phyloP scores from a whole-genome alignment of 768 basidiomycete species.

The Clavulina sp. region DNA sequence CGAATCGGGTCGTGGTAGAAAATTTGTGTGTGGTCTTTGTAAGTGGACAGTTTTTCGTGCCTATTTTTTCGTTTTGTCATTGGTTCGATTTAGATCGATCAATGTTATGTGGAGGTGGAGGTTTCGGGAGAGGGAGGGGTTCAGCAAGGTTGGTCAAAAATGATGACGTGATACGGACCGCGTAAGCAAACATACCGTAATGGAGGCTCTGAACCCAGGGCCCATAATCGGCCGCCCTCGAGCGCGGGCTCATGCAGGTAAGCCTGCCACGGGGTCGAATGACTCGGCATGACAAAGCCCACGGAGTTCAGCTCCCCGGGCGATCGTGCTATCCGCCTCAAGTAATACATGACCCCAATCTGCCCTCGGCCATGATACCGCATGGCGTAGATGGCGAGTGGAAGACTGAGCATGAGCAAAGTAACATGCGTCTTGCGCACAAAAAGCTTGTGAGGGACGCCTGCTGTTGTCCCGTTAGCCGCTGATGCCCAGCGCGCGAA shows the following conservation, averaged over 20 bases:
- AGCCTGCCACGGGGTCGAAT: conserved; percentile 86
- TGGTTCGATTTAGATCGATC: too few species aligned
- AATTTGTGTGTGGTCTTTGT: conserved; percentile 63
- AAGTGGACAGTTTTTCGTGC: conserved; percentile 34
- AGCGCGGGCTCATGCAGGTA: conserved; percentile 62
- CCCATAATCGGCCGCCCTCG: conserved; percentile 43
- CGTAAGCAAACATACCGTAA: conserved; percentile 38
- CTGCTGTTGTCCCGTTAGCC: too few species aligned
- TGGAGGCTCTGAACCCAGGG: conserved; percentile 86
- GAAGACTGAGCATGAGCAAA: conserved; percentile 34
- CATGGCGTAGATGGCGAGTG: conserved; percentile 47
- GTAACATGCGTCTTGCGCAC: conserved; percentile 24
- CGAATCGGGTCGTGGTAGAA: conserved; percentile 57
- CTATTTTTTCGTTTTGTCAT: too few species aligned
- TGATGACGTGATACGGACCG: conserved; percentile 5
- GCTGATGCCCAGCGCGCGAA: too few species aligned
- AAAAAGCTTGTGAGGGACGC: conserved; percentile 13
- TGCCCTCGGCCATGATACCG: conserved; percentile 67
- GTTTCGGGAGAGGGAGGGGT: too few species aligned
- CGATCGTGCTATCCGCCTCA: conserved; percentile 41
- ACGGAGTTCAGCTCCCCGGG: conserved; percentile 32
- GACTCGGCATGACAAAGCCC: conserved; percentile 88
- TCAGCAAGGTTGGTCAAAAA: too few species aligned
- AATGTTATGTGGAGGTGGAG: too few species aligned
- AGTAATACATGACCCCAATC: conserved; percentile 50